Conservation (phyloP, 164 flowering plant genomes). For the Santalum album region DNA sequence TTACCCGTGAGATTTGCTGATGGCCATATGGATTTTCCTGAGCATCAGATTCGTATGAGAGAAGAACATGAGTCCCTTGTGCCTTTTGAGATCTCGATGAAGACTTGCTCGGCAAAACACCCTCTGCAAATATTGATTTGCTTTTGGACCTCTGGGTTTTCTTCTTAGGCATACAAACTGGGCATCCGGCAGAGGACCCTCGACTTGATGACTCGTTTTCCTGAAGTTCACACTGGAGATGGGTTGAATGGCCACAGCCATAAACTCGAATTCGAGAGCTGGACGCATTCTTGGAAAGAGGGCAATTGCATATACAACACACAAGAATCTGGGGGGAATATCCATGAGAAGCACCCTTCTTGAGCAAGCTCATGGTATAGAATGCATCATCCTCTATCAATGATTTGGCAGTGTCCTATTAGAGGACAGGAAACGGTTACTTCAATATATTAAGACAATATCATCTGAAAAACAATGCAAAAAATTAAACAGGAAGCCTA, state of each 20-base stretch:
- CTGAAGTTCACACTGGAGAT: conserved; percentile 63
- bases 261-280: conserved; percentile 54
- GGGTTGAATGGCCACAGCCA: conserved; percentile 88
- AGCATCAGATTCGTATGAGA: conserved; percentile 44
- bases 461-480: no score
- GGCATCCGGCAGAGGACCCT: conserved; percentile 54
- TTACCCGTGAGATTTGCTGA: conserved; percentile 75
- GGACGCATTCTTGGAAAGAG: conserved; percentile 40
- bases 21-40: conserved; percentile 47
- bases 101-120: conserved; percentile 38
- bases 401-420: conserved; percentile 86
- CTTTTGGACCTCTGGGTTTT: conserved; percentile 39
- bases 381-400: conserved; percentile 91
- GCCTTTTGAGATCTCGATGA: conserved; percentile 32
- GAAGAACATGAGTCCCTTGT: conserved; percentile 23
- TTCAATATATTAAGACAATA: no score
- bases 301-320: conserved; percentile 72
- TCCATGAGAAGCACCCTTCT: conserved; percentile 88
- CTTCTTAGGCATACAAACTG: conserved; percentile 81
- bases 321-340: conserved; percentile 60
- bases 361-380: conserved; percentile 82
- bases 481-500: no score
- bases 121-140: conserved; percentile 35
- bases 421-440: conserved; percentile 2
- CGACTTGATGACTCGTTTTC: conserved; percentile 37